A percentile compares a stretch with the other conserved stretches of the same genome.
phyloP scores from a whole-genome alignment of 2,329 filamentous ascomycete species.

The Hypoxylon sp. region DNA sequence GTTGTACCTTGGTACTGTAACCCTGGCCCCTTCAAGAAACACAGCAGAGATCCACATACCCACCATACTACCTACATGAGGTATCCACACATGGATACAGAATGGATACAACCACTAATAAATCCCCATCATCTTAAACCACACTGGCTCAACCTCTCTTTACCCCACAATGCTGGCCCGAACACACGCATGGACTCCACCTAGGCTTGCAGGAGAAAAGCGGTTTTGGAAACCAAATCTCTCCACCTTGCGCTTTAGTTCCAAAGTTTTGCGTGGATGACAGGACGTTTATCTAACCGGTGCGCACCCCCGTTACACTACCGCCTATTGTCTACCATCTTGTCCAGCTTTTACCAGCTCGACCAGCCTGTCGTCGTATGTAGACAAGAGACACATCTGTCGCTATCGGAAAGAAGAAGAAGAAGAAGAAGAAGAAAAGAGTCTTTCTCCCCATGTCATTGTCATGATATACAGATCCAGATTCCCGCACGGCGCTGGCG shows the following conservation, averaged over 20 bases:
- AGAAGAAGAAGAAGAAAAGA: slow-evolving; percentile 16
- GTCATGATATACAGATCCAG: slow-evolving; percentile 23
- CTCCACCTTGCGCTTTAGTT: slow-evolving; percentile 21
- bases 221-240: slow-evolving; percentile 36
- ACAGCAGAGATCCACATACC: neutral
- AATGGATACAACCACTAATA: neutral
- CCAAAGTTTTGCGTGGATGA: slow-evolving; percentile 26
- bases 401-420: neutral
- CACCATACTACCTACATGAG: neutral
- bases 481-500: slow-evolving; percentile 41
- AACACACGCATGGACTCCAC: slow-evolving; percentile 36
- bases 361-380: slow-evolving; percentile 19
- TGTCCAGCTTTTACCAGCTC: neutral
- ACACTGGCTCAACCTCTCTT: slow-evolving; percentile 24
- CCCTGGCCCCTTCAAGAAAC: neutral
- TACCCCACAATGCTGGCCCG: slow-evolving; percentile 41
- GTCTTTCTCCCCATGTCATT: slow-evolving; percentile 45
- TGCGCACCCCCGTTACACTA: slow-evolving; percentile 39
- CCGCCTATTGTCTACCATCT: slow-evolving; percentile 13
- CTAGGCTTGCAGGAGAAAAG: slow-evolving; percentile 21
- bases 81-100: neutral
- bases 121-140: slow-evolving; percentile 34
- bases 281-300: slow-evolving; percentile 43
- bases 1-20: neutral
- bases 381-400: slow-evolving; percentile 24